A percentile compares a stretch with the other conserved stretches of the same genome.
Evolutionary conservation across 805 yeast genomes (phyloP).

Genomic region (Starmerella vaccinii): DNA sequence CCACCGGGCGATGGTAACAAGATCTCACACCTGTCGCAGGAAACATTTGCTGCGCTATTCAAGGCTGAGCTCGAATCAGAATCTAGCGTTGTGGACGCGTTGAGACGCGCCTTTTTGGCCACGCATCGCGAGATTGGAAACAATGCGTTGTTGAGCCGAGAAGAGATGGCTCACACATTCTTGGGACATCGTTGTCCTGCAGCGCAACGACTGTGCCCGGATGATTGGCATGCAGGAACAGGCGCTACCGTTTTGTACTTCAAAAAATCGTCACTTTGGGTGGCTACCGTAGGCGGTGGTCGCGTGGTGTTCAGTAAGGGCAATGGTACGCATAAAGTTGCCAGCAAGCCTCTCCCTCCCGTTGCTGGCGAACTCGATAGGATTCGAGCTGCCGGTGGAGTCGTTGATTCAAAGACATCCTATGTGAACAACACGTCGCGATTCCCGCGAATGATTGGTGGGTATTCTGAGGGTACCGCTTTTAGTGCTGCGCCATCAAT

Average conservation of each 20-base stretch:
- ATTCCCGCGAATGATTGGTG: slow-evolving; percentile 88
- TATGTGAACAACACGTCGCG: slow-evolving; percentile 64
- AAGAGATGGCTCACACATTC: slow-evolving; percentile 30
- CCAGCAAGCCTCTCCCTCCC: slow-evolving; percentile 77
- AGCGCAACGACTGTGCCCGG: slow-evolving; percentile 47
- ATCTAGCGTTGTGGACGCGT: slow-evolving; percentile 57
- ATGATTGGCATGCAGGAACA: slow-evolving; percentile 72
- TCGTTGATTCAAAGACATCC: slow-evolving; percentile 72
- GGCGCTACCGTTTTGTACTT: slow-evolving; percentile 75
- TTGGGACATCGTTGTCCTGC: slow-evolving; percentile 45
- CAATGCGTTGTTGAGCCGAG: slow-evolving; percentile 26
- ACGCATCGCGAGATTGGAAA: slow-evolving; percentile 74
- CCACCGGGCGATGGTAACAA: slow-evolving; percentile 37
- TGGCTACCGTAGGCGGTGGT: slow-evolving; percentile 88
- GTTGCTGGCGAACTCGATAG: slow-evolving; percentile 60
- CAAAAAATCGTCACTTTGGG: slow-evolving; percentile 55
- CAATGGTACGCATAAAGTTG: slow-evolving; percentile 66
- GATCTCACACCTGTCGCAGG: slow-evolving; percentile 62
- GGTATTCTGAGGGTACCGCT: slow-evolving; percentile 74
- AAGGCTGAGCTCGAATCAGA: slow-evolving; percentile 52
- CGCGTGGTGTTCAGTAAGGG: slow-evolving; percentile 67
- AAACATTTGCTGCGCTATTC: slow-evolving; percentile 54
- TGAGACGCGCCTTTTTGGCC: slow-evolving; percentile 68
- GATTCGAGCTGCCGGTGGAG: slow-evolving; percentile 85
- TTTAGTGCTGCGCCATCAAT: slow-evolving; percentile 75